Conservation (phyloP, 345 rosid species). For the Lepidium africanum region DNA sequence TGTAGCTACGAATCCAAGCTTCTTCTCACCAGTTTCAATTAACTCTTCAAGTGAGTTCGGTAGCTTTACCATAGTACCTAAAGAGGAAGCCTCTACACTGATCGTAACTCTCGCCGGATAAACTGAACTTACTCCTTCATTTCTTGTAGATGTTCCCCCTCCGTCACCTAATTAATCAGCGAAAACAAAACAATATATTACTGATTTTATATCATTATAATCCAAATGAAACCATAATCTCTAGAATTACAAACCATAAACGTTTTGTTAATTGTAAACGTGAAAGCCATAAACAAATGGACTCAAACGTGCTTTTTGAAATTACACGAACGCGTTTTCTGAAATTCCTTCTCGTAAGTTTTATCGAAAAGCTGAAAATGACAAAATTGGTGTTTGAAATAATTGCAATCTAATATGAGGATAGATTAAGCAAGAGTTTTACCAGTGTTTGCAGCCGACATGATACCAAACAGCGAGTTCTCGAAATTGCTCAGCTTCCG, state of each 20-base stretch:
- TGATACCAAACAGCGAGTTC: constrained; percentile 71
- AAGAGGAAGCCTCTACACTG: constrained; percentile 40
- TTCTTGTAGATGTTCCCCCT: not conserved
- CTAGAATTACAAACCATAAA: no score
- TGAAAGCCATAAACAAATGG: not conserved
- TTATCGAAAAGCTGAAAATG: not conserved
- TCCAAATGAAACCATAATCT: no score
- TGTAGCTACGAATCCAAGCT: constrained; percentile 40
- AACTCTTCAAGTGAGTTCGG: constrained; percentile 60
- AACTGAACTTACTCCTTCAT: constrained; percentile 1
- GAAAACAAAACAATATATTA: not conserved
- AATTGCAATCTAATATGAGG: not conserved
- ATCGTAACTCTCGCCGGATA: constrained; percentile 48
- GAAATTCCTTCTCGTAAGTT: not conserved
- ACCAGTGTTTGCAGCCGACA: constrained; percentile 69
- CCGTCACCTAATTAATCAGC: constrained; percentile 7
- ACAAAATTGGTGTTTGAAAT: not conserved
- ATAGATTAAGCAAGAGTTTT: constrained; percentile 1
- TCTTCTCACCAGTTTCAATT: constrained; percentile 41
- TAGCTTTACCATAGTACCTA: constrained; percentile 45
- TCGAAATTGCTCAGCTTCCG: constrained; percentile 40
- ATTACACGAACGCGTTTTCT: not conserved
- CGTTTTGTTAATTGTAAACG: not conserved
- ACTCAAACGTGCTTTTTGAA: not conserved
- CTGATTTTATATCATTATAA: not conserved